Conservation (phyloP, 768 basidiomycete species). For the Agaricus sinodeliciosus region DNA sequence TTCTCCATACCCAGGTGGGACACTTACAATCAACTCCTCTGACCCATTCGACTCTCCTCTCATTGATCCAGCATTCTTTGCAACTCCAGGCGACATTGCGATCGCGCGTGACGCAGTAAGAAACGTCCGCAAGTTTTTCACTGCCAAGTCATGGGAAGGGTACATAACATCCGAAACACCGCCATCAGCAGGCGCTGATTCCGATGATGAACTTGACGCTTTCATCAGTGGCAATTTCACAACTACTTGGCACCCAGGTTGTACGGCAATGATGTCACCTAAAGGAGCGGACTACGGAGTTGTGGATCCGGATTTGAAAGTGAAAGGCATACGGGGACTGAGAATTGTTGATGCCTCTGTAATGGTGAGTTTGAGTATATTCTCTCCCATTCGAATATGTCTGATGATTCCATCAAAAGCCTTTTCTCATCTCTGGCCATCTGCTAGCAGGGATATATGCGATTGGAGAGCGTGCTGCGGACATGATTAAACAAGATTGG, state of each 20-base stretch:
- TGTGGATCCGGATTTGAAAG: too few species aligned
- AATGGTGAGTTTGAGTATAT: too few species aligned
- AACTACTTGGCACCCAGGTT: slow-evolving; percentile 3
- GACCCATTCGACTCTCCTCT: slow-evolving; percentile 11
- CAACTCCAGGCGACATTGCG: slow-evolving; percentile 14
- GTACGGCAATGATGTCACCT: slow-evolving; percentile 11
- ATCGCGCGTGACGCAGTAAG: slow-evolving; percentile 13
- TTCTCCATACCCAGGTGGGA: background rate
- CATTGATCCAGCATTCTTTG: slow-evolving; percentile 9
- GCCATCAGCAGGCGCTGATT: background rate
- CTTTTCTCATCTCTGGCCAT: too few species aligned
- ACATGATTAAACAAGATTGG: background rate
- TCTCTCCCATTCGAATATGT: too few species aligned
- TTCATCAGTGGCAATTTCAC: background rate
- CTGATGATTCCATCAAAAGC: too few species aligned
- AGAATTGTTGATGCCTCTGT: too few species aligned
- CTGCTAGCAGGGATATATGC: too few species aligned
- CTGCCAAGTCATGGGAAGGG: slow-evolving; percentile 5
- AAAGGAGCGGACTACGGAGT: background rate
- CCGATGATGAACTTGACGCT: background rate
- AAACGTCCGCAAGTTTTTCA: background rate
- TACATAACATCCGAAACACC: background rate
- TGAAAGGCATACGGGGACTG: too few species aligned
- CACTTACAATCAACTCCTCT: slow-evolving; percentile 9
- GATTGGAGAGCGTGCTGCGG: background rate